phyloP scores from a whole-genome alignment of 2,329 filamentous ascomycete genomes.

The Rhynchosporium secalis region DNA sequence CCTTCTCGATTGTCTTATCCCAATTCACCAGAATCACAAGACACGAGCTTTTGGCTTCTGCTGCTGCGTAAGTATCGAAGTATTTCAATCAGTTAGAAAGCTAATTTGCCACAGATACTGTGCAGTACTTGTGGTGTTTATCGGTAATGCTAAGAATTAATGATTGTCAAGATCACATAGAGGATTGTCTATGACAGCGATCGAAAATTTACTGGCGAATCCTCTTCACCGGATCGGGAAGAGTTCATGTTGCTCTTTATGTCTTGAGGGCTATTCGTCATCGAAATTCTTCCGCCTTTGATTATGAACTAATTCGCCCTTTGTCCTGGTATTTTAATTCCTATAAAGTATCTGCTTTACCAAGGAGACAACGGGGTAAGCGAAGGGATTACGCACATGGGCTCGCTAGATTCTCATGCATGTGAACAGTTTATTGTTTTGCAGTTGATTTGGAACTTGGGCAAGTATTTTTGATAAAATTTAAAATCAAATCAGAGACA shows the following conservation, averaged over 20 bases:
- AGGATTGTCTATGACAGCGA: not conserved
- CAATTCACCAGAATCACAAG: not conserved
- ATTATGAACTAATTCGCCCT: too few relatives aligned
- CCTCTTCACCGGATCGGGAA: not conserved
- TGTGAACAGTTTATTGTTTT: not conserved
- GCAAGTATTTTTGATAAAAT: too few relatives aligned
- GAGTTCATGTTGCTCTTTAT: too few relatives aligned
- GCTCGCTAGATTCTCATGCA: not conserved
- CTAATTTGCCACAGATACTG: not conserved
- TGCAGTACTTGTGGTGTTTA: not conserved
- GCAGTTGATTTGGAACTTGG: not conserved
- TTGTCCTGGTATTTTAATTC: too few relatives aligned
- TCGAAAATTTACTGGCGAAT: not conserved
- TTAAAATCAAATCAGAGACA: not conserved
- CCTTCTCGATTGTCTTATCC: not conserved
- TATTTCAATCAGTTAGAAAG: not conserved
- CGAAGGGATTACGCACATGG: not conserved
- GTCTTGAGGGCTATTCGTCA: too few relatives aligned
- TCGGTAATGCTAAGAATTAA: not conserved
- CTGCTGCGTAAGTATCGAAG: not conserved
- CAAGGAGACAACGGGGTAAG: not conserved
- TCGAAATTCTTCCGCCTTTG: too few relatives aligned
- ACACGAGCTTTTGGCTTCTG: not conserved
- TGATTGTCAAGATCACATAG: not conserved
- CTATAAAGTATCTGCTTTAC: not conserved